Base-by-base conservation (phyloP, 2,329 filamentous ascomycete genomes). In the Diaporthe helianthi region DNA sequence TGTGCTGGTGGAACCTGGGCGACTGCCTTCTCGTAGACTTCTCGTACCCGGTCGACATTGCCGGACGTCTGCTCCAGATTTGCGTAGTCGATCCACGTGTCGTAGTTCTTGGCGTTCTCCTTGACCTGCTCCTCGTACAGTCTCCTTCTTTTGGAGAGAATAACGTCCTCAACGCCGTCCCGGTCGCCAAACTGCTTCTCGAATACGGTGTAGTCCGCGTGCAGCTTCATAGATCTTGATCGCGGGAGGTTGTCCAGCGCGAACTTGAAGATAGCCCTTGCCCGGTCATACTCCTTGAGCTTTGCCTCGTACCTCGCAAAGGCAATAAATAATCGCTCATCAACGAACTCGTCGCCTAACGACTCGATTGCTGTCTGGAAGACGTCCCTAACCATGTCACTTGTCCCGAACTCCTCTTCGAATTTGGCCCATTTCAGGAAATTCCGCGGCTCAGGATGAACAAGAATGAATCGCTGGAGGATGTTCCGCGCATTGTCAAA, bases 401-500 rank as follows among this genome's bases (percentile, higher is more conserved):
- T 95, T 1, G 94, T 97, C 10, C 96, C 96, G 74, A 91, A 93
- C 77, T 99, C 96, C 79, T 98, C 95, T 80, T 99, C 96, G 74
- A 98, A 99, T 72, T 93, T 92, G 71, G 95, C 92, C 96, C 96
- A 99, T 79, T 98, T 98, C 81, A 99, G 97, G 94, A 95, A 99
- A 77, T 98, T 98, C 76, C 92, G 89, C 26, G 96, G 93, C 76
- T 98, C 95, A 0, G 96, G 94, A 74, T 98, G 96, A 10, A 98
- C 93, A 71, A 94, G 87, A 1, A 94, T 97, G 76, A 98, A 98
- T 33, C 93, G 87, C 77, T 93, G 89, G 78, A 97, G 98, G 73
- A 99, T 95, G 53, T 91, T 90, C 47, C 96, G 86, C n/a, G 94
- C 95, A 69, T 94, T 86, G 71, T 97, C 93, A 76, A 92, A 96